A percentile compares a stretch with the other conserved stretches of the same genome.
Conservation (phyloP, 2,329 filamentous ascomycete genomes). For the Bipolaris cookei region DNA sequence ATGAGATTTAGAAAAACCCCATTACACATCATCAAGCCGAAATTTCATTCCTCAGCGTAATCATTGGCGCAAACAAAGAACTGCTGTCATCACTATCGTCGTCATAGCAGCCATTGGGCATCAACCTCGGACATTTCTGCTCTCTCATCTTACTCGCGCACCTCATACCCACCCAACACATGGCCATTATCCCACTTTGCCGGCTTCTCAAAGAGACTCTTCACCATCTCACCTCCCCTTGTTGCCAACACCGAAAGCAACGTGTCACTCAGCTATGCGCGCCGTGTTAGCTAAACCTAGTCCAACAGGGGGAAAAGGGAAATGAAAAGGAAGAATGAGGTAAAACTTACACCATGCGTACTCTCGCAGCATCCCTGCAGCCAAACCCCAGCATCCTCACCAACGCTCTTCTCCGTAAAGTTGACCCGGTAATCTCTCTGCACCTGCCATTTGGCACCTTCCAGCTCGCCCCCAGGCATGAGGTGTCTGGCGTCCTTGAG, state of each 20-base stretch:
- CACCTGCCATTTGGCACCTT: conserved; percentile 66
- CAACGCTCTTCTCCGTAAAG: conserved; percentile 71
- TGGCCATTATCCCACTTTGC: conserved; percentile 36
- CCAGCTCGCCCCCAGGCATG: conserved; percentile 61
- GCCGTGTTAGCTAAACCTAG: conserved; percentile 14
- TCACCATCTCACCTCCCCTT: conserved; percentile 77
- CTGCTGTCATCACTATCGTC: not conserved
- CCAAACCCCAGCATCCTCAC: conserved; percentile 80
- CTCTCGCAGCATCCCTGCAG: conserved; percentile 92
- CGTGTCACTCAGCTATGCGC: conserved; percentile 73
- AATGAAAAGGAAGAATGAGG: no score
- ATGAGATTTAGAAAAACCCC: no score
- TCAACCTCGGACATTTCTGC: not conserved
- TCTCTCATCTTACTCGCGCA: conserved; percentile 14
- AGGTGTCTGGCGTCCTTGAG: conserved; percentile 69
- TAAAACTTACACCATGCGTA: conserved; percentile 80
- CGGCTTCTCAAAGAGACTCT: conserved; percentile 69
- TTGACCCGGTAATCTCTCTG: conserved; percentile 78
- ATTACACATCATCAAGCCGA: not conserved
- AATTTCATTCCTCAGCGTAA: not conserved
- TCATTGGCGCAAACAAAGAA: not conserved
- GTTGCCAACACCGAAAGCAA: conserved; percentile 79
- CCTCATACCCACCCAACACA: conserved; percentile 34
- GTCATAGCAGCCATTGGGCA: not conserved
- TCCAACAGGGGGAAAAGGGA: no score